Evolutionary conservation across 305 asterid species (phyloP).

Genomic region (Plantago lanceolata): DNA sequence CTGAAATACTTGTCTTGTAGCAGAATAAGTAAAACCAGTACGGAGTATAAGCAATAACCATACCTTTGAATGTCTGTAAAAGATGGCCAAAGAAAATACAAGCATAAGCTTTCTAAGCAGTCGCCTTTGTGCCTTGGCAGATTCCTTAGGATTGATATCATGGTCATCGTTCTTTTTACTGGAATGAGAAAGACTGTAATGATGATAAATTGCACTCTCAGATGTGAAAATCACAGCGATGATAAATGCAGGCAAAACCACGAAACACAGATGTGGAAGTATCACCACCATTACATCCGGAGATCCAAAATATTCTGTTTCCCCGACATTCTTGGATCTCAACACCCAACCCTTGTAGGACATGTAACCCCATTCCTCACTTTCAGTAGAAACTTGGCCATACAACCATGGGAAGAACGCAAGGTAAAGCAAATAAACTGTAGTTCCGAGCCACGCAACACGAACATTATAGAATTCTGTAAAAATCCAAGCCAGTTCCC

Average conservation of each 20-base stretch:
- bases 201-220: conserved; percentile 60
- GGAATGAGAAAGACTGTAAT: conserved; percentile 50
- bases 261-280: conserved; percentile 66
- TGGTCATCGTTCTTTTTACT: conserved; percentile 77
- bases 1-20: background rate
- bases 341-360: conserved; percentile 81
- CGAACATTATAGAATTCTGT: conserved; percentile 49
- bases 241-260: conserved; percentile 58
- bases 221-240: conserved; percentile 45
- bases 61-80: conserved; percentile 71
- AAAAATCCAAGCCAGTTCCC: conserved; percentile 49
- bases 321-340: conserved; percentile 26
- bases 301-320: conserved; percentile 56
- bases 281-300: conserved; percentile 92
- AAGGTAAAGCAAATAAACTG: conserved; percentile 69
- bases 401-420: conserved; percentile 78
- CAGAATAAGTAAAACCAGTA: background rate
- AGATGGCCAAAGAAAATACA: conserved; percentile 43
- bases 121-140: conserved; percentile 27
- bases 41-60: conserved; percentile 6
- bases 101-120: conserved; percentile 61
- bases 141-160: conserved; percentile 28
- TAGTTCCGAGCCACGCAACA: conserved; percentile 40
- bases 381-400: conserved; percentile 59
- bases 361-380: conserved; percentile 63